Percentiles rank a stretch among this genome's conserved stretches.
Evolutionary conservation across 2,329 filamentous ascomycete species (phyloP).

Genomic region (Aspergillus carbonarius): DNA sequence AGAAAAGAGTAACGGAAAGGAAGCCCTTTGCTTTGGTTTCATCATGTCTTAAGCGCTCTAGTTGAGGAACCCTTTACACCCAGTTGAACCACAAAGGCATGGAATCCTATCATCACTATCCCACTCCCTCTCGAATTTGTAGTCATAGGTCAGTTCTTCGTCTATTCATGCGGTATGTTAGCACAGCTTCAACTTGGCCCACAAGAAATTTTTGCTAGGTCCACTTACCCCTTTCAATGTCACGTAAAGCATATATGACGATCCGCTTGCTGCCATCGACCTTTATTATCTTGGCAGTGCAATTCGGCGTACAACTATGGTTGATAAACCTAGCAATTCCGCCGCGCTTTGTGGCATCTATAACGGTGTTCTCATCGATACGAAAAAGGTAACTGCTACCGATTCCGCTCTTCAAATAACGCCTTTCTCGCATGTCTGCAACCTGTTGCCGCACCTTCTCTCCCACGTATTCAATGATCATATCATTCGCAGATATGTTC

Average conservation of each 20-base stretch:
- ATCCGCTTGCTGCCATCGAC: conserved; percentile 97
- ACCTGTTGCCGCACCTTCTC: conserved; percentile 97
- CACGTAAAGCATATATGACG: conserved; percentile 95
- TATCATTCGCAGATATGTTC: conserved; percentile 94
- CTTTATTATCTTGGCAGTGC: conserved; percentile 98
- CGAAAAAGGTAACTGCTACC: conserved; percentile 97
- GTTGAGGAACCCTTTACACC: conserved; percentile 99
- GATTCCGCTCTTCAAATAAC: conserved; percentile 93
- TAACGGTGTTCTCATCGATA: conserved; percentile 95
- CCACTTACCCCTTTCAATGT: conserved; percentile 89
- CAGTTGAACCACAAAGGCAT: conserved; percentile 91
- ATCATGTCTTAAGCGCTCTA: conserved; percentile 48
- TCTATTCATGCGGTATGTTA: conserved; percentile 55
- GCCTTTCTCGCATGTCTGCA: conserved; percentile 89
- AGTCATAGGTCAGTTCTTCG: conserved; percentile 98
- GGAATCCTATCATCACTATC: conserved; percentile 93
- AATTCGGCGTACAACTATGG: conserved; percentile 95
- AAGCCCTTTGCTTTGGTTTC: not conserved
- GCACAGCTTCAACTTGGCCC: not conserved
- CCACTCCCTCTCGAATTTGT: conserved; percentile 98
- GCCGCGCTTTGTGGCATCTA: conserved; percentile 97
- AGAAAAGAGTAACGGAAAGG: not conserved
- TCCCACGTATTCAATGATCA: conserved; percentile 99
- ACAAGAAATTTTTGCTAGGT: not conserved
- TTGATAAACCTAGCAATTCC: conserved; percentile 99